Evolutionary conservation across 139 green algal species (phyloP).

Genomic region (Nannochloris sp.): DNA sequence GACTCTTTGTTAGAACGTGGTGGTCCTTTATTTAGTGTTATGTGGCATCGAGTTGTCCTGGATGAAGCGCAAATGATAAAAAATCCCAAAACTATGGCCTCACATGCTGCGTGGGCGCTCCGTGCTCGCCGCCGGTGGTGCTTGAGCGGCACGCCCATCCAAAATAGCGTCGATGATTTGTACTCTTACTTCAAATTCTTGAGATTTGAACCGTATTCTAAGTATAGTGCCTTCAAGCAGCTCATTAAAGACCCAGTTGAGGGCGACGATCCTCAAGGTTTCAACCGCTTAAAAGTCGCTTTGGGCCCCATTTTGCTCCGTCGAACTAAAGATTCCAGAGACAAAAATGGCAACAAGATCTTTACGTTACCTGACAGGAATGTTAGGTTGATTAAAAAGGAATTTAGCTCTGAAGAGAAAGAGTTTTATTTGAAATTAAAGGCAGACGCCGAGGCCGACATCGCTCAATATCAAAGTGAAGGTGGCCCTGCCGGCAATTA

Average conservation of each 20-base stretch:
- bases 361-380: slow-evolving; percentile 51
- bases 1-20: neutral
- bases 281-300: slow-evolving; percentile 40
- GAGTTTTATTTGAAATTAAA: slow-evolving; percentile 51
- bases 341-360: slow-evolving; percentile 62
- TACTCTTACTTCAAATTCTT: slow-evolving; percentile 83
- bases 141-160: slow-evolving; percentile 86
- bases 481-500: slow-evolving; percentile 42
- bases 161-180: slow-evolving; percentile 90
- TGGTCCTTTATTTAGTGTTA: slow-evolving; percentile 43
- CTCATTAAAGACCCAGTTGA: slow-evolving; percentile 46
- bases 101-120: slow-evolving; percentile 57
- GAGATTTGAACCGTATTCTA: slow-evolving; percentile 49
- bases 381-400: slow-evolving; percentile 35
- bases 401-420: slow-evolving; percentile 48
- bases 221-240: slow-evolving; percentile 45
- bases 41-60: slow-evolving; percentile 76
- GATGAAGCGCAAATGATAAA: slow-evolving; percentile 94
- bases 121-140: slow-evolving; percentile 60
- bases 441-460: slow-evolving; percentile 6
- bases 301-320: slow-evolving; percentile 62
- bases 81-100: slow-evolving; percentile 68
- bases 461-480: slow-evolving; percentile 16
- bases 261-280: slow-evolving; percentile 15
- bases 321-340: slow-evolving; percentile 64